Base-by-base conservation (phyloP, 2,329 filamentous ascomycete species). In the Trichophaea hybrida region DNA sequence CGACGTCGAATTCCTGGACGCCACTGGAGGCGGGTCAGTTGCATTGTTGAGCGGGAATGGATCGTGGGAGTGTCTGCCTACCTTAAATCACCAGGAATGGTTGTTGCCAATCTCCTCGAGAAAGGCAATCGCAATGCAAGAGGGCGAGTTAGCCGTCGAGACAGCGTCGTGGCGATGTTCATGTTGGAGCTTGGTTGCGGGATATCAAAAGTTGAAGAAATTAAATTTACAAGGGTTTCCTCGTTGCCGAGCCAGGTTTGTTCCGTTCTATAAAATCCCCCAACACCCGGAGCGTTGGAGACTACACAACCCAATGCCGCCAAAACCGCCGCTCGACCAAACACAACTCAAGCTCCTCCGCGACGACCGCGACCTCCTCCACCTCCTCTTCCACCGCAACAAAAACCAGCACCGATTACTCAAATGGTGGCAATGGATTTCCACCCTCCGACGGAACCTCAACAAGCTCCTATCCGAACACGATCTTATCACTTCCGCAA, bases 351-450 rank as follows among this genome's bases (percentile, higher is more conserved):
- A 53, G 33, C 50, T 53, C 32, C 50, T 53, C 50, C 50, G 50
- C 2, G 50, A 53, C 50, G 50, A 53, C 31, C n/a, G 59, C 6
- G 65, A 78, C 54, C 73, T 90, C 51, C 80, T 96, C 49, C 77
- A 84, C 68, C 79, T 86, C 65, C 80, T 94, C 68, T 80, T 84
- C 72, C 83, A 88, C 70, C 87, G 89, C 68, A 93, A 96, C 75
- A 84, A 83, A 70, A 97, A 96, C 74, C 91, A 97, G 74, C 91
- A 97, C 72, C 83, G 83, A 58, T 77, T 79, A 63, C 80, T 83
- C 34, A 80, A 82, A 69, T 98, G 91, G 91, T 97, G 86, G 81
- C 80, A 82, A 68, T 76, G 75, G 68, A 81, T 96, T 62, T 78
- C 78, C 57, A 78, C 84, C 64, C 77, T 96, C 65, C 82, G 87